Base-by-base conservation (phyloP, 2,329 filamentous ascomycete genomes). In the Ustilaginoidea virens region DNA sequence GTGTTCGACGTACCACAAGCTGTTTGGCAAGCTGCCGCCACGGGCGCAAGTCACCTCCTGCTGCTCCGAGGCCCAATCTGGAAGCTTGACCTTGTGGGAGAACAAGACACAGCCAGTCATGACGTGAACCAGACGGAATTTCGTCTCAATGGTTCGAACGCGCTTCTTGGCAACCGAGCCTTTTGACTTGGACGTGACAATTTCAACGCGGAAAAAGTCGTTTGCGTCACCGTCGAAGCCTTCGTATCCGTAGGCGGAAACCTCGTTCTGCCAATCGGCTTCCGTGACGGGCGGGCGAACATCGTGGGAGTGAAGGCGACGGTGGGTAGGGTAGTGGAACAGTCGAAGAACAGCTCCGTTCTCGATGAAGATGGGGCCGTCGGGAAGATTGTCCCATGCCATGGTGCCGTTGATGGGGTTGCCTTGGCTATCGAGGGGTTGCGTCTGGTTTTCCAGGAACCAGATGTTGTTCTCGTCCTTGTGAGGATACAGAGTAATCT, bases 391-490 rank as follows among this genome's bases (percentile, higher is more conserved):
- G 47, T 93, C 80, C 87, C 87, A 96, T 7, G 85, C 87, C 27
- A 63, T 58, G 2, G 83, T 80, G 24, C 86, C 86, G 41, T 80
- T 76, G 38, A 93, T 77, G 26, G 74, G 69, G 36, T 80, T 66
- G 30, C 82, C 85, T 40, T 83, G 70, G 31, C 70, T 60, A 32
- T 74, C 76, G 12, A 90, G 63, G 7, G 90, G 90, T 47, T 94
- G 83, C 7, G 90, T 98, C 58, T 92, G 81, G 53, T 98, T 98
- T 62, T 98, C 90, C 33, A 96, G 51, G 20, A 94, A 58, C 73
- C 82, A 98, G 32, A 92, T 44, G 51, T 98, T 98, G 68, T 98
- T 98, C 50, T 93, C 83, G 46, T 98, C 90, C 66, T 96, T 96
- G 68, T 98, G 90, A 6, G 90, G 90, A 47, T 98, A 98, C 3